phyloP scores from a whole-genome alignment of 2,329 filamentous ascomycete species.

The Plenodomus lindquistii region DNA sequence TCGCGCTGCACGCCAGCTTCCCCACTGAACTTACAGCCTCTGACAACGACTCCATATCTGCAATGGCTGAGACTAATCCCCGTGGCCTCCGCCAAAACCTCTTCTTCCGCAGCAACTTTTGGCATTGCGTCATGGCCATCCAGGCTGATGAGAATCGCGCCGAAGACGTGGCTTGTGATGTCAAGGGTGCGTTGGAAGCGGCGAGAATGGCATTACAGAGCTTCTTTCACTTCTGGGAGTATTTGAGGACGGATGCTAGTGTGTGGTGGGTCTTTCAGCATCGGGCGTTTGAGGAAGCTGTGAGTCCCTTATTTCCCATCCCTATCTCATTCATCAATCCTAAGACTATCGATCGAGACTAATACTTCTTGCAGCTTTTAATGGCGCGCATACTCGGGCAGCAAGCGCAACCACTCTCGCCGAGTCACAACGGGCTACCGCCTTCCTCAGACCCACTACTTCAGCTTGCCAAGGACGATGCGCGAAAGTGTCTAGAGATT shows the following conservation, averaged over 20 bases:
- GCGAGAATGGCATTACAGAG: conserved; percentile 74
- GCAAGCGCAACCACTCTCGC: conserved; percentile 39
- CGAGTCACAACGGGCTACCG: conserved; percentile 24
- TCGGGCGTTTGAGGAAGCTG: conserved; percentile 74
- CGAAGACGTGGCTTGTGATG: conserved; percentile 57
- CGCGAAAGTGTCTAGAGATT: conserved; percentile 50
- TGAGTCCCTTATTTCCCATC: conserved; percentile 54
- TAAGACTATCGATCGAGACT: background rate
- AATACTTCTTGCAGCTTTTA: conserved; percentile 32
- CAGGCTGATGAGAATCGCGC: conserved; percentile 70
- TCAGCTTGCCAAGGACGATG: conserved; percentile 49
- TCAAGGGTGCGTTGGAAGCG: conserved; percentile 71
- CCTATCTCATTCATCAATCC: background rate
- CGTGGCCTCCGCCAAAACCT: conserved; percentile 74
- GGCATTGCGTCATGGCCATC: conserved; percentile 79
- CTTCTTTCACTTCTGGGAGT: conserved; percentile 72
- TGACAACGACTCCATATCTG: conserved; percentile 63
- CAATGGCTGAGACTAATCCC: conserved; percentile 63
- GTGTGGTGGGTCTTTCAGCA: conserved; percentile 89
- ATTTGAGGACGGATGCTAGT: conserved; percentile 71
- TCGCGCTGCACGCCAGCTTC: conserved; percentile 72
- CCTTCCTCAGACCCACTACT: conserved; percentile 39
- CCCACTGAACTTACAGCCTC: conserved; percentile 71
- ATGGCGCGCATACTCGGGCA: conserved; percentile 45
- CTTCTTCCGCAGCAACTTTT: conserved; percentile 81